Conservation (phyloP, 23 red algal genomes). For the Gracilaria domingensis region DNA sequence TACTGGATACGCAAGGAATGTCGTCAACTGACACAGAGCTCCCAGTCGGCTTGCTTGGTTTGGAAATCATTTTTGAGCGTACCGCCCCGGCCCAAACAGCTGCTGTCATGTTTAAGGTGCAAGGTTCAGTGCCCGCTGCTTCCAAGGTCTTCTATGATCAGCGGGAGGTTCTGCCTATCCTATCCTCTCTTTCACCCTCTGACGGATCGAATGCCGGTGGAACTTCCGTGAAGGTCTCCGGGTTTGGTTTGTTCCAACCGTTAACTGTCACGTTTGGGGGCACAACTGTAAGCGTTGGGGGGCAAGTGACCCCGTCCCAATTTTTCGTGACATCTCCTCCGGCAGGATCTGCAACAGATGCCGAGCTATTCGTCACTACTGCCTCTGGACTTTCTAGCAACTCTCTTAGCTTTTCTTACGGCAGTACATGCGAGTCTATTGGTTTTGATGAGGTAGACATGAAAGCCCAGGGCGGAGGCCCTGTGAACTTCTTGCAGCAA, state of each 20-base stretch:
- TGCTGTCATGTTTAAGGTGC: slow-evolving; percentile 18
- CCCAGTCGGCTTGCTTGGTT: slow-evolving; percentile 45
- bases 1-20: slow-evolving; percentile 31
- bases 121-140: slow-evolving; percentile 5
- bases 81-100: slow-evolving; percentile 11
- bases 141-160: slow-evolving; percentile 47
- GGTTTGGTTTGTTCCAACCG: slow-evolving; percentile 53
- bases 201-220: slow-evolving; percentile 49
- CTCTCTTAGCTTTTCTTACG: slow-evolving; percentile 27
- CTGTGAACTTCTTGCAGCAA: slow-evolving; percentile 33
- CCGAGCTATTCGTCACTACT: slow-evolving; percentile 17
- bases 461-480: slow-evolving; percentile 28
- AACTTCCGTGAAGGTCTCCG: slow-evolving; percentile 48
- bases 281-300: neutral
- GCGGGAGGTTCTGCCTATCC: slow-evolving; percentile 41
- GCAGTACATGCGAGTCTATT: slow-evolving; percentile 36
- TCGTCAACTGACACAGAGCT: slow-evolving; percentile 27
- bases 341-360: neutral
- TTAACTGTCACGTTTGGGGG: slow-evolving; percentile 48
- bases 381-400: slow-evolving; percentile 23
- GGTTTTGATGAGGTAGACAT: slow-evolving; percentile 30
- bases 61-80: slow-evolving; percentile 61
- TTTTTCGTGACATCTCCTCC: slow-evolving; percentile 56
- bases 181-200: slow-evolving; percentile 31
- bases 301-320: neutral